Evolutionary conservation across 1,139 yeast genomes (phyloP).

Genomic region (Taphrina confusa): DNA sequence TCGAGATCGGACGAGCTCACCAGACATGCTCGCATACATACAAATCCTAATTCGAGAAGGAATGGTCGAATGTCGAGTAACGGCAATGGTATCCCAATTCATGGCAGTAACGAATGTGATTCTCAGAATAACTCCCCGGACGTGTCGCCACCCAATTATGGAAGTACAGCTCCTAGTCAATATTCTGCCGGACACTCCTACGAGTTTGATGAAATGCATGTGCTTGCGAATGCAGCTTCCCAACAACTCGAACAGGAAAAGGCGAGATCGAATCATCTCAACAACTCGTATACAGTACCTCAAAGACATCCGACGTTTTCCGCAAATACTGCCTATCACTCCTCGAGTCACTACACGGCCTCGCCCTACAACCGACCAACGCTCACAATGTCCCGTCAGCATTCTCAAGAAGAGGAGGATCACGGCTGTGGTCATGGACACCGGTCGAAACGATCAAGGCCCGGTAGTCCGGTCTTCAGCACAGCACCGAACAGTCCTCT

Average conservation of each 20-base stretch:
- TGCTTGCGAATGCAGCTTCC: constrained; percentile 78
- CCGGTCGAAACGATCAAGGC: constrained; percentile 66
- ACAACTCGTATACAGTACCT: constrained; percentile 14
- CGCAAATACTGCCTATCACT: constrained; percentile 37
- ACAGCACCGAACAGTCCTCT: constrained; percentile 62
- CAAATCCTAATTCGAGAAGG: constrained; percentile 32
- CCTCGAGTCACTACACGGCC: constrained; percentile 27
- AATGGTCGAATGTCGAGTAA: constrained; percentile 3
- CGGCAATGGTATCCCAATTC: constrained; percentile 31
- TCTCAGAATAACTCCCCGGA: constrained; percentile 40
- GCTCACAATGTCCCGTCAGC: constrained; percentile 37
- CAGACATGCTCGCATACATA: constrained; percentile 80
- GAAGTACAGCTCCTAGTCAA: constrained; percentile 22
- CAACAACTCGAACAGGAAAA: constrained; percentile 65
- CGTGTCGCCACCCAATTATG: constrained; percentile 40
- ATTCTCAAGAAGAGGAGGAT: constrained; percentile 36
- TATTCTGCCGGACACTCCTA: neutral
- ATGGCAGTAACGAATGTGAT: constrained; percentile 38
- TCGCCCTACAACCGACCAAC: constrained; percentile 31
- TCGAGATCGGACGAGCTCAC: constrained; percentile 89
- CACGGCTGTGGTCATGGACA: constrained; percentile 21
- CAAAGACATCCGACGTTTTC: constrained; percentile 34
- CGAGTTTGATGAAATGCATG: constrained; percentile 58
- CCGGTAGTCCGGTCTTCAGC: constrained; percentile 68
- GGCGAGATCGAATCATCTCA: constrained; percentile 27